Base-by-base conservation (phyloP, 306 rosid species). In the Echinosophora koreensis region DNA sequence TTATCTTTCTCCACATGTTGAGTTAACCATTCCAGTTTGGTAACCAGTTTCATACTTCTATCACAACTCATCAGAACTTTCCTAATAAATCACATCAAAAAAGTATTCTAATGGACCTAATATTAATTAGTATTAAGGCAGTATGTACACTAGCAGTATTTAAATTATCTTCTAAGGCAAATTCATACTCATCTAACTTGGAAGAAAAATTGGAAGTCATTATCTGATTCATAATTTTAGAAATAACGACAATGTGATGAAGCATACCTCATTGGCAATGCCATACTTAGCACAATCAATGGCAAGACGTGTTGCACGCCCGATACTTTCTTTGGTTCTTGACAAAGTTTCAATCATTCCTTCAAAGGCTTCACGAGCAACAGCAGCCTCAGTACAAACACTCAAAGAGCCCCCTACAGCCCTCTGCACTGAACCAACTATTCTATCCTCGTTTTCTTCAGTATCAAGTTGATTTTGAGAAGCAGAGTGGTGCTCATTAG, bases 241-340 rank as follows among this genome's bases (percentile, higher is more conserved):
- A 62, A 51, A 51, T 79, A 37, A 39, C 54, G 49, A 77, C 52
- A 8, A 37, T 52, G 59, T 44, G 7, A 54, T 6, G 42, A 14
- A 66, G 56, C 87, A 59, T 79, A 94, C 98, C 98, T 94, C 97
- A 81, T 87, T 91, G 44, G 98, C 96, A 86, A 94, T 90, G 52
- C 98, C 97, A 81, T 91, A 91, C 79, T 92, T 91, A 32, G 98
- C 98, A 91, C 98, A 94, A 67, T 94, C 97, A 91, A 94, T 90
- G 72, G 98, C 98, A 76, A 89, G 91, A 77, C 98, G 97, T 38
- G 98, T 94, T 32, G 98, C 96, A 12, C 98, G 97, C 62, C 96
- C 93, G 82, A 94, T 94, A 77, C 98, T 94, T 86, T 94, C 98
- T 78, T 90, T 94, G 61, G 96, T 94, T 85, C 98, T 88, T n/a